Evolutionary conservation across 2,329 filamentous ascomycete genomes (phyloP), one percentile per base, ranked within the genome.

Genomic region (Aspergillus ochraceoroseus): DNA sequence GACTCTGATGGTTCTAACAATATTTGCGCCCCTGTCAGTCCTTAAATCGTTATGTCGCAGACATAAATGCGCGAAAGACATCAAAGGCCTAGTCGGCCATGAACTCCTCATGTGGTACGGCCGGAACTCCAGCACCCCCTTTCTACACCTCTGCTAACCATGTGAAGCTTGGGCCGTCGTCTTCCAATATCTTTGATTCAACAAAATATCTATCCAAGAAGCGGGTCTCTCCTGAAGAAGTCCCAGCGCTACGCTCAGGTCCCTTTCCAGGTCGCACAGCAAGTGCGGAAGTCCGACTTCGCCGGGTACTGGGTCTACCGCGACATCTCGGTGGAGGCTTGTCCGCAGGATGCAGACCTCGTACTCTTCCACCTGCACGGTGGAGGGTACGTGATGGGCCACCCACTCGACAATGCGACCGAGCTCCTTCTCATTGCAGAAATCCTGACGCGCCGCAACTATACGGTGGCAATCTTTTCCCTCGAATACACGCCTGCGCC

Each of bases 401-500:
- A 48, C 25, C 44, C 48, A 9, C 32, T 39, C 7, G 50, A 43
- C 11, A 45, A 46, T 20, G 48, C 48, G 12, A 41, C 50, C 5
- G 50, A 52, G 18, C 29, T 48, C 9, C 46, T 46, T 13, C 44
- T 50, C 20, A 25, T 49, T 18, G 48, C 46, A 9, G 44, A 51
- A 32, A 33, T 47, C 9, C 29, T 47, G 13, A 23, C 41, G 13
- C 37, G 14, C 17, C 28, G 29, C 59, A 67, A 12, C 89, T 87
- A 56, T 85, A 85, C 1, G 11, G 25, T 37, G 4, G 83, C 85
- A 12, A 75, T 92, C 4, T 87, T 92, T 54, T 78, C 83, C 1
- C 70, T 92, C 3, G 85, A 92, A 42, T 92, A 92, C 58, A 86
- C 81, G 0, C 71, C 92, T 1, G 84, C 87, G 0, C 85, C 85